Evolutionary conservation across 140 eudicot species (phyloP).

Genomic region (Erigeron philadelphicus): DNA sequence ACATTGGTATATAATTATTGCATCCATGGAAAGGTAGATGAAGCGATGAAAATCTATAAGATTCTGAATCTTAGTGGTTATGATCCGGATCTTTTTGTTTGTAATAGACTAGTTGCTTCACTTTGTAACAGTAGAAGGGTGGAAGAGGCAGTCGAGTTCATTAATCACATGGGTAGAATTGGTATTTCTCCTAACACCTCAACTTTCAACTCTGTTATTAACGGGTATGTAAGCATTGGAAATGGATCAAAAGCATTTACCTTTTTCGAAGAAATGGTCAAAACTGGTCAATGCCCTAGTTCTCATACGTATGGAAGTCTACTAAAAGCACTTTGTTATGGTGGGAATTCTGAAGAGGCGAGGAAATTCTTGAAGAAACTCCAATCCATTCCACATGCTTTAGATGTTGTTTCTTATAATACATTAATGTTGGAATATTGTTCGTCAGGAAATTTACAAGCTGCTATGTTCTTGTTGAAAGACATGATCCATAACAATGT

Average conservation of each 20-base stretch:
- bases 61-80: constrained; percentile 44
- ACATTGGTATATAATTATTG: constrained; percentile 56
- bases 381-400: constrained; percentile 44
- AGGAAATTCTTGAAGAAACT: constrained; percentile 45
- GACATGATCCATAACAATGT: constrained; percentile 59
- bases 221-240: constrained; percentile 51
- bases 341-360: constrained; percentile 52
- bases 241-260: constrained; percentile 53
- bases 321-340: constrained; percentile 64
- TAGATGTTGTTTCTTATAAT: constrained; percentile 57
- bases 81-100: constrained; percentile 38
- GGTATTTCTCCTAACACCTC: constrained; percentile 49
- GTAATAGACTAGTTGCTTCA: constrained; percentile 54
- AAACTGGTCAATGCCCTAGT: constrained; percentile 53
- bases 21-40: constrained; percentile 42
- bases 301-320: constrained; percentile 56
- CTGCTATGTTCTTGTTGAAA: constrained; percentile 44
- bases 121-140: constrained; percentile 53
- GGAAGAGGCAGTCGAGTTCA: constrained; percentile 55
- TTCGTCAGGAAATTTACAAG: constrained; percentile 44
- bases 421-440: constrained; percentile 51
- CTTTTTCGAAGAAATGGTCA: constrained; percentile 56
- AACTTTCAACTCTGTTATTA: constrained; percentile 57
- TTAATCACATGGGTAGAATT: constrained; percentile 52
- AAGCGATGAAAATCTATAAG: constrained; percentile 46